Conservation (phyloP, 441 rosid genomes). For the Cnidoscolus chayamansa region DNA sequence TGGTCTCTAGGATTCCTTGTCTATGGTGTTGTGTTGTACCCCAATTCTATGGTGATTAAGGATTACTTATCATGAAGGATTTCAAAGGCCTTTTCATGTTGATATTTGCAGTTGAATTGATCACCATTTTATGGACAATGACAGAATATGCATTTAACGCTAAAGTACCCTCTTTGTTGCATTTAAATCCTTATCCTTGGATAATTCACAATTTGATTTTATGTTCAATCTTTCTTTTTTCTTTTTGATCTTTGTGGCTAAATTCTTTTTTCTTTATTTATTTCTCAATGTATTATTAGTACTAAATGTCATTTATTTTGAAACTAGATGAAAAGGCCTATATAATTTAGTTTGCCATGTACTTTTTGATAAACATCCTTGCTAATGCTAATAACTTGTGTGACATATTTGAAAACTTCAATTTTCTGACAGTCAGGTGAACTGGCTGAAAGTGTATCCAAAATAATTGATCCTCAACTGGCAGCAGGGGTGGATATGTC, state of each 20-base stretch:
- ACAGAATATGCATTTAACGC: neutral
- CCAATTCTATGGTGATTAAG: neutral
- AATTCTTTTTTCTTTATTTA: neutral
- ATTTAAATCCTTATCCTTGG: neutral
- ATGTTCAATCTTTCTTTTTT: neutral
- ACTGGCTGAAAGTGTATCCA: constrained; percentile 92
- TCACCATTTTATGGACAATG: neutral
- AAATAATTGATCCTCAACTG: constrained; percentile 85
- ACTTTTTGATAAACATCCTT: constrained; percentile 4
- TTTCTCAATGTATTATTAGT: neutral
- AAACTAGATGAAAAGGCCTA: neutral
- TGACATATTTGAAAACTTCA: constrained; percentile 20
- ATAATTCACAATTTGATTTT: neutral
- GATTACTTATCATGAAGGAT: neutral
- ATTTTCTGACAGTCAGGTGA: constrained; percentile 73
- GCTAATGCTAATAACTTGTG: neutral
- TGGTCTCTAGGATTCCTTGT: neutral
- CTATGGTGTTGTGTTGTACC: neutral
- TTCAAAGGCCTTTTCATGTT: neutral
- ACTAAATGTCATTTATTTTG: no score
- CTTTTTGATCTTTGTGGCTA: neutral
- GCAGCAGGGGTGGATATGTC: constrained; percentile 83
- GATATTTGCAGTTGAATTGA: neutral
- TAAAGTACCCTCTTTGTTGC: neutral
- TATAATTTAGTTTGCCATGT: constrained; percentile 3